Evolutionary conservation across 2,329 filamentous ascomycete genomes (phyloP).

Genomic region (Rutstroemia sp.): DNA sequence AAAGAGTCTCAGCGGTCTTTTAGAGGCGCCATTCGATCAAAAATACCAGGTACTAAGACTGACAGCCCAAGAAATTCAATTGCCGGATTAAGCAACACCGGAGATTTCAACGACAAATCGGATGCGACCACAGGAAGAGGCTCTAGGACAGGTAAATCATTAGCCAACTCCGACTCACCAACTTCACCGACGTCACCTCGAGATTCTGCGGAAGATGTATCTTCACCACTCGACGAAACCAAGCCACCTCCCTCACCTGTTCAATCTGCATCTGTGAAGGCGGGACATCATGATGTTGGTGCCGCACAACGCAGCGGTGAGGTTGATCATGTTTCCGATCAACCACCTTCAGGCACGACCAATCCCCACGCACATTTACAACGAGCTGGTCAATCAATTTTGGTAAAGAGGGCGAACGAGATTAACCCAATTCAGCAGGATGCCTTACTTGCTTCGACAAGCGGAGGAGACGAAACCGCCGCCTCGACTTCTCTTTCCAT

Average conservation of each 20-base stretch:
- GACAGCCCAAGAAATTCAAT: conserved; percentile 79
- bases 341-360: conserved; percentile 64
- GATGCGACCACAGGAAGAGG: conserved; percentile 71
- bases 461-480: conserved; percentile 35
- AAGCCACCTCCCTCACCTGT: conserved; percentile 79
- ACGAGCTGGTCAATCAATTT: conserved; percentile 79
- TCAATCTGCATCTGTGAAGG: conserved; percentile 65
- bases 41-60: conserved; percentile 70
- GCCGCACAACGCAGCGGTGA: conserved; percentile 81
- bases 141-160: conserved; percentile 38
- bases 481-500: conserved; percentile 43
- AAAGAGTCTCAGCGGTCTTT: conserved; percentile 87
- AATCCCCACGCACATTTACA: conserved; percentile 51
- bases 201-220: conserved; percentile 32
- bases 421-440: conserved; percentile 55
- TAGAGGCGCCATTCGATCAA: conserved; percentile 68
- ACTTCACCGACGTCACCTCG: conserved; percentile 28
- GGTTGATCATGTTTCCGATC: conserved; percentile 90
- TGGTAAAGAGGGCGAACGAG: conserved; percentile 65
- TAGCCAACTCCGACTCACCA: conserved; percentile 31
- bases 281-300: conserved; percentile 69
- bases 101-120: conserved; percentile 53
- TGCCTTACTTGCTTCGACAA: conserved; percentile 28
- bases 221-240: conserved; percentile 43
- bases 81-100: conserved; percentile 47